Evolutionary conservation across 2,329 filamentous ascomycete species (phyloP).

Genomic region (Xylaria digitata): DNA sequence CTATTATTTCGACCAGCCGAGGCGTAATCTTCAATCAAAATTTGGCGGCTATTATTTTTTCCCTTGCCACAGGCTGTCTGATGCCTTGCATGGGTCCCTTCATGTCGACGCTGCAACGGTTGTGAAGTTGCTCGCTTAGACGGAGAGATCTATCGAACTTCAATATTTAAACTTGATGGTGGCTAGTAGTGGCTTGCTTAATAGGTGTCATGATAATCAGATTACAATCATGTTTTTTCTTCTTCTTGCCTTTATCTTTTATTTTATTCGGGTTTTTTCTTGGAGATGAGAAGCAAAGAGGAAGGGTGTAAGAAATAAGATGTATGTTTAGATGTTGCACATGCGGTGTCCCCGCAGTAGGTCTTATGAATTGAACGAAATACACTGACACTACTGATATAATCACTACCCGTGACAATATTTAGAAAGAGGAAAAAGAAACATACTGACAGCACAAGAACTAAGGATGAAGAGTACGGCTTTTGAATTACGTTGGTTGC

Average conservation of each 20-base stretch:
- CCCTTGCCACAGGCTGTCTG: too few species aligned
- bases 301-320: slow-evolving; percentile 1
- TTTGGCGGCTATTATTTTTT: too few species aligned
- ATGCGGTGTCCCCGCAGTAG: neutral
- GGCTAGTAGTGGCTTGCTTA: slow-evolving; percentile 1
- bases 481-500: neutral
- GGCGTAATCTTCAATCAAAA: too few species aligned
- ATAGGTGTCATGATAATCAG: slow-evolving; percentile 9
- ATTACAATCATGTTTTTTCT: neutral
- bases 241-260: neutral
- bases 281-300: neutral
- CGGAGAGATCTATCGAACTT: neutral
- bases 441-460: neutral
- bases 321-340: neutral
- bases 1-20: too few species aligned
- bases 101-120: too few species aligned
- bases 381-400: neutral
- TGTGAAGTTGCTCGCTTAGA: too few species aligned
- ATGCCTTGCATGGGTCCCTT: too few species aligned
- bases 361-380: slow-evolving; percentile 27
- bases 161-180: neutral
- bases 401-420: neutral
- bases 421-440: neutral
- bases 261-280: neutral
- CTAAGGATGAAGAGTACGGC: neutral